Conservation (phyloP, 2,329 filamentous ascomycete genomes). For the Colletotrichum tropicale region DNA sequence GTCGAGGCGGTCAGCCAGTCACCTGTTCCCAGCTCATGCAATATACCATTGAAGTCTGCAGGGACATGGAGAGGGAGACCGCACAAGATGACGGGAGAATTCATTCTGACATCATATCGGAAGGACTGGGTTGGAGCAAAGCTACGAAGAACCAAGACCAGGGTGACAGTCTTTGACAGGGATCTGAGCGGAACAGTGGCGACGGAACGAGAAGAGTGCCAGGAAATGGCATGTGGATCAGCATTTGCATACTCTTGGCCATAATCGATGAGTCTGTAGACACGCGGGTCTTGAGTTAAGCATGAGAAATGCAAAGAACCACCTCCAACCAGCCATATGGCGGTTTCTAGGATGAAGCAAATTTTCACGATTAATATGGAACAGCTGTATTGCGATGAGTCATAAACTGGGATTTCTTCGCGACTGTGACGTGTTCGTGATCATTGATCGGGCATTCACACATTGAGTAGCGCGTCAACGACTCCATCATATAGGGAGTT, state of each 20-base stretch:
- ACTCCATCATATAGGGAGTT: background rate
- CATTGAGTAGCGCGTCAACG: background rate
- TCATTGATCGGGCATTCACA: background rate
- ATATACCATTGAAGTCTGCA: background rate
- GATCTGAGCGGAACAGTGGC: background rate
- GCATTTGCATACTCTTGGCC: background rate
- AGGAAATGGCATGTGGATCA: background rate
- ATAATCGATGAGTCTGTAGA: background rate
- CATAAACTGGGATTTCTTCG: background rate
- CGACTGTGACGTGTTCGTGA: background rate
- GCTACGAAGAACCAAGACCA: background rate
- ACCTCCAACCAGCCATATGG: background rate
- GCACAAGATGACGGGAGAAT: background rate
- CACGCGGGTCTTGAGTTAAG: background rate
- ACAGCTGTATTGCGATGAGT: background rate
- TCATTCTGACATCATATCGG: background rate
- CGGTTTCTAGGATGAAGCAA: background rate
- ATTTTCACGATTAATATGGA: background rate
- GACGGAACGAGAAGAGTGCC: background rate
- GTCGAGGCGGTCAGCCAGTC: background rate
- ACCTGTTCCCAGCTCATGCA: background rate
- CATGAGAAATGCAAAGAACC: background rate
- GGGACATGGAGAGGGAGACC: background rate
- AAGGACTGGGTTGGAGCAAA: background rate
- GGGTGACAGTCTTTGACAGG: background rate